Base-by-base conservation (phyloP, 192 early-diverging fungal genomes). In the Kappamyces sp. region DNA sequence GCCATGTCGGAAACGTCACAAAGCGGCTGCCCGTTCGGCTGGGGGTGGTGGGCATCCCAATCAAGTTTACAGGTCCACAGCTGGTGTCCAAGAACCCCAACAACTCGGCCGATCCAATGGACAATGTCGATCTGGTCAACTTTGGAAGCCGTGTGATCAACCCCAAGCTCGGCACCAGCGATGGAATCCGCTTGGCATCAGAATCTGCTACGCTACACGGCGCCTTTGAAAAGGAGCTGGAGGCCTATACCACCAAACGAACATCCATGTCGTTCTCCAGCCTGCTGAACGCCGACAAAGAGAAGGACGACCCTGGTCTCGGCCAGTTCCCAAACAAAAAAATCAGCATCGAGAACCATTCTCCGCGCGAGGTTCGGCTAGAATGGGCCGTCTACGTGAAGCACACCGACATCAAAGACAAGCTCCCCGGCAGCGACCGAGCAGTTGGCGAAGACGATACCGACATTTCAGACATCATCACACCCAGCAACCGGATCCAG, bases 11-110 rank as follows among this genome's bases (percentile, higher is more conserved):
- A 15, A 49, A 61, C 8, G 48, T 62, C 3, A 47, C 59, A 7
- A 35, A 72, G 58, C 15, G 5, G 2, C 60, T 80, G 10, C 74
- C 70, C 0, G 48, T 80, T 10, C 23, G 40, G 1, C 35, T 80
- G 23, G 75, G 72, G 4, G 78, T 80, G 7, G 67, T 73, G 58
- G 78, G 78, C 0, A 34, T 69, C 15, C 77, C 77, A 1, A 67
- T 79, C n/a, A 75, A 66, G 40, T 72, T 79, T 54, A 51, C 53
- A 13, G 77, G 77, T 2, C 65, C 74, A 1, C 77, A 79, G 40
- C 50, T 79, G 51, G 63, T 73, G 43, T 57, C 66, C 6, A 60
- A 55, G 8, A 57, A 62, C 23, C 49, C 5, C 15, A 47, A 64
- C 31, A 47, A 59, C 5, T 34, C 43, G 1, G 12, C 35, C 1